Base-by-base conservation (phyloP, 1,139 yeast genomes). In the Yarrowia galli region DNA sequence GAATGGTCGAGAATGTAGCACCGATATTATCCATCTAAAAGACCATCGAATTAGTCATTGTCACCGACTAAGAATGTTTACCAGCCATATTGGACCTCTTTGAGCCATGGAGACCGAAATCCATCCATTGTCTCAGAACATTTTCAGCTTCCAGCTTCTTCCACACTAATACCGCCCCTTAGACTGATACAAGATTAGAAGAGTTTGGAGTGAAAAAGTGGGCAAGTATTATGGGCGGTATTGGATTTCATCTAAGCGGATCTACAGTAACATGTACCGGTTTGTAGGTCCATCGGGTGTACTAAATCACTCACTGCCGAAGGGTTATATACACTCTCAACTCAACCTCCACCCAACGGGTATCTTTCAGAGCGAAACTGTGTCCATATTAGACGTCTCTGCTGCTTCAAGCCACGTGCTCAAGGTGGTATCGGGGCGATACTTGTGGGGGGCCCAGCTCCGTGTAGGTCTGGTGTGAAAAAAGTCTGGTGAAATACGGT, bases 201-300 rank as follows among this genome's bases (percentile, higher is more conserved):
- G 23, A 18, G 46, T 43, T 20, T 43, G 46, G 46, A 43, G 28
- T 3, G 28, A 15, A 45, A 40, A n/a, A 25, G 51, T 23, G 32
- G 51, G 51, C 35, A 9, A 46, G 25, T 16, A 46, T 25, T 25
- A 45, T 45, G 35, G 36, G 20, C 51, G 6, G 7, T 25, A 45
- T 45, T 46, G 20, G n/a, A 28, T 28, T 48, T 28, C 38, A 48
- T 48, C 53, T n/a, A 28, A 48, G 18, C 36, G 23, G 53, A 48
- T 48, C 53, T 10, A 25, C 53, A 48, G 53, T 28, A 18, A 28
- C 53, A 48, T 25, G 35, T 35, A 36, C 36, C 32, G 32, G 32
- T 28, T 8, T n/a, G n/a, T n/a, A n/a, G n/a, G n/a, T n/a, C n/a
- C n/a, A n/a, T n/a, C n/a, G n/a, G 32, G 9, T 28, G 9, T 10